Conservation (phyloP, 1,139 yeast genomes). For the Eremothecium coryli region DNA sequence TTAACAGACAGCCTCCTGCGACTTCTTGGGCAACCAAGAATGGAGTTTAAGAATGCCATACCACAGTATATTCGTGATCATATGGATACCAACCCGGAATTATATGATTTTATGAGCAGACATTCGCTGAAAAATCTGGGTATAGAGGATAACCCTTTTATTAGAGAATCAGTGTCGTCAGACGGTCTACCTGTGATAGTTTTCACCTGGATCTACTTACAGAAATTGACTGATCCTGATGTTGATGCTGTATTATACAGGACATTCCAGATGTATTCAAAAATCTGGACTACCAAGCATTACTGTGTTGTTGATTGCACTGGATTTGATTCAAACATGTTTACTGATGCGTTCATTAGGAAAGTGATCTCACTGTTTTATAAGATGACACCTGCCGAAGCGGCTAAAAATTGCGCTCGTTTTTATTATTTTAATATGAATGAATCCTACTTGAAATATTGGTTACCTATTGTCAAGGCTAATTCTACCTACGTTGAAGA, state of each 20-base stretch:
- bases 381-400: slow-evolving; percentile 39
- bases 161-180: slow-evolving; percentile 54
- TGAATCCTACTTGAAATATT: slow-evolving; percentile 34
- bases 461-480: slow-evolving; percentile 20
- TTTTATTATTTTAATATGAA: slow-evolving; percentile 58
- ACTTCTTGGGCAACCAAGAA: slow-evolving; percentile 37
- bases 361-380: slow-evolving; percentile 31
- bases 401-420: slow-evolving; percentile 46
- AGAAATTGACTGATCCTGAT: slow-evolving; percentile 38
- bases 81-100: slow-evolving; percentile 40
- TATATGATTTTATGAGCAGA: slow-evolving; percentile 68
- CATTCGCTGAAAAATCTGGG: slow-evolving; percentile 44
- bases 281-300: slow-evolving; percentile 65
- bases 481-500: slow-evolving; percentile 17
- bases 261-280: slow-evolving; percentile 57
- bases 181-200: slow-evolving; percentile 71
- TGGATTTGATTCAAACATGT: slow-evolving; percentile 34
- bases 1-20: slow-evolving; percentile 30
- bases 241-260: slow-evolving; percentile 51
- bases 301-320: slow-evolving; percentile 63
- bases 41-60: slow-evolving; percentile 43
- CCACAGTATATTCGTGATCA: slow-evolving; percentile 43
- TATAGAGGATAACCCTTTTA: slow-evolving; percentile 33
- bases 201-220: slow-evolving; percentile 39
- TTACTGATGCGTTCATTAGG: slow-evolving; percentile 13